A percentile compares a stretch with the other conserved stretches of the same genome.
phyloP scores from a whole-genome alignment of 495 filamentous ascomycete genomes.

The Penicillium riverlandense region DNA sequence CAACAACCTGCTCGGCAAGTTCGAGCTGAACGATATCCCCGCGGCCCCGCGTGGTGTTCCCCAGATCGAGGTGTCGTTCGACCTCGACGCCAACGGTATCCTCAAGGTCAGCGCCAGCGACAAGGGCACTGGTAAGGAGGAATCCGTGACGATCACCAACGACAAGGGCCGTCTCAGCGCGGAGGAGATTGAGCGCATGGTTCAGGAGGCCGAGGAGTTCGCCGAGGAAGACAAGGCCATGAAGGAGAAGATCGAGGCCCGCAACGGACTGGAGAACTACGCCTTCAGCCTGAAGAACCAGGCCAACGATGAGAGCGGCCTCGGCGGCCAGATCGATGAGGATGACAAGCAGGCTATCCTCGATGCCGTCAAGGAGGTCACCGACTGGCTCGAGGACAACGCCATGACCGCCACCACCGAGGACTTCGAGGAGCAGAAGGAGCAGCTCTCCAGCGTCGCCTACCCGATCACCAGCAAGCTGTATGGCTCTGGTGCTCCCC shows the following conservation, averaged over 20 bases:
- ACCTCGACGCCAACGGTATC: constrained; percentile 95
- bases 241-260: constrained; percentile 85
- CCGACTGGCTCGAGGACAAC: constrained; percentile 98
- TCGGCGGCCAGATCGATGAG: constrained; percentile 95
- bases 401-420: constrained; percentile 75
- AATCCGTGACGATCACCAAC: constrained; percentile 97
- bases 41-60: constrained; percentile 92
- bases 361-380: constrained; percentile 94
- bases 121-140: constrained; percentile 94
- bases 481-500: constrained; percentile 58
- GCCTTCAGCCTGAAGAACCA: constrained; percentile 98
- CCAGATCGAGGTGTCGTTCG: constrained; percentile 97
- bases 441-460: constrained; percentile 93
- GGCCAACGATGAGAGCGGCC: constrained; percentile 92
- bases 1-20: constrained; percentile 95
- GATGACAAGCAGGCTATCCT: constrained; percentile 98
- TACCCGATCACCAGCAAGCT: constrained; percentile 99
- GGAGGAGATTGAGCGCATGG: constrained; percentile 98
- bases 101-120: constrained; percentile 91
- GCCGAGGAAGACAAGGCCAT: constrained; percentile 99
- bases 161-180: constrained; percentile 93
- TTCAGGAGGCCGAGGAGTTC: constrained; percentile 93
- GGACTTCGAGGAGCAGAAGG: constrained; percentile 99
- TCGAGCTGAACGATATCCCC: constrained; percentile 93
- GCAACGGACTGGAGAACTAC: constrained; percentile 95